Percentiles rank a stretch among this genome's conserved stretches.
Conservation (phyloP, 2,329 filamentous ascomycete species). For the Rhinocladiella mackenziei region DNA sequence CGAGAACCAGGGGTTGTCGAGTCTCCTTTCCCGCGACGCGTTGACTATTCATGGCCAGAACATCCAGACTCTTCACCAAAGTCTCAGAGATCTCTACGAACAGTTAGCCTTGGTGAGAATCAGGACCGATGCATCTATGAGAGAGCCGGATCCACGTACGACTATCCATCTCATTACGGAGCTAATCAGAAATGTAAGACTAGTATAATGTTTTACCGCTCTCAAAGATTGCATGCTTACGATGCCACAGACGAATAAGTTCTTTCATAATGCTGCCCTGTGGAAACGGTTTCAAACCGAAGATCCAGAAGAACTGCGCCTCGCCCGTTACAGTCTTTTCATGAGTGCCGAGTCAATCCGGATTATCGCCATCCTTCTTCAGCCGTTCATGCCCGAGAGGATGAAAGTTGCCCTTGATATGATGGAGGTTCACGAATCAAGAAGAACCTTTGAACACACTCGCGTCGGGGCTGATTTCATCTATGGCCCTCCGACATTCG, state of each 20-base stretch:
- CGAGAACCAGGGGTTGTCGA: slow-evolving; percentile 26
- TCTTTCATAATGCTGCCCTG: slow-evolving; percentile 61
- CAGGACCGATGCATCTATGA: slow-evolving; percentile 14
- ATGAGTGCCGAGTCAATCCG: slow-evolving; percentile 71
- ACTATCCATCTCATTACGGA: slow-evolving; percentile 65
- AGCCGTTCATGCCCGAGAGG: slow-evolving; percentile 86
- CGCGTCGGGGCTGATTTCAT: slow-evolving; percentile 59
- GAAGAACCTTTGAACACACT: slow-evolving; percentile 62
- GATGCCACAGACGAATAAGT: slow-evolving; percentile 58
- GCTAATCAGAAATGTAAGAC: slow-evolving; percentile 55
- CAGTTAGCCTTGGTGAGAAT: slow-evolving; percentile 9
- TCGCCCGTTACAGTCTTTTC: slow-evolving; percentile 62
- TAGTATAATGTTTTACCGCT: neutral
- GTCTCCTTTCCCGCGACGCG: slow-evolving; percentile 30
- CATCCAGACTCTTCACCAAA: slow-evolving; percentile 26
- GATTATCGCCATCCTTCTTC: slow-evolving; percentile 75
- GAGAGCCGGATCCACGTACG: slow-evolving; percentile 54
- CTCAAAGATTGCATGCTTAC: slow-evolving; percentile 6
- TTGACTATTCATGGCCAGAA: slow-evolving; percentile 35
- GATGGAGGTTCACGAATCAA: slow-evolving; percentile 63
- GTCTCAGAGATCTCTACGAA: slow-evolving; percentile 2
- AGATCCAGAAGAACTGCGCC: slow-evolving; percentile 33
- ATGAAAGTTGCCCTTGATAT: slow-evolving; percentile 68
- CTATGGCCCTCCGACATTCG: slow-evolving; percentile 58
- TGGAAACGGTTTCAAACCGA: slow-evolving; percentile 56